A percentile compares a stretch with the other conserved stretches of the same genome.
These are phyloP conservation scores for Chytriomyces sp. DNA, from an alignment of 192 early-diverging fungal species.

Conservation along the genomic window DNA sequence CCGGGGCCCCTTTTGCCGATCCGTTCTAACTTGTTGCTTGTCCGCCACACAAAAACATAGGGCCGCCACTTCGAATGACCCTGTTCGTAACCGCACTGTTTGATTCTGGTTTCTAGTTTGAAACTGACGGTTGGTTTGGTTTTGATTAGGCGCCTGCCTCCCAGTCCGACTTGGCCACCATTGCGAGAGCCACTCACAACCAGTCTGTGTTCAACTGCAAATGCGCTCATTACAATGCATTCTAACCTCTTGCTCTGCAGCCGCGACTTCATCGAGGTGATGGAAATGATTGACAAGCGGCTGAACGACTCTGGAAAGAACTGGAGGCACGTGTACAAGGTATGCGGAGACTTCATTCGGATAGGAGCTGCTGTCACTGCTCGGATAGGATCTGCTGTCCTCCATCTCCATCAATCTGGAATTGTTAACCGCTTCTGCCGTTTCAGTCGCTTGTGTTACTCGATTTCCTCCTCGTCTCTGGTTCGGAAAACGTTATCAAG, in stretches of 20 bases:
- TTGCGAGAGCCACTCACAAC: conserved; percentile 82
- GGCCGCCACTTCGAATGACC: too few relatives aligned
- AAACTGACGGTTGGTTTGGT: too few relatives aligned
- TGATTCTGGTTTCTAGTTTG: too few relatives aligned
- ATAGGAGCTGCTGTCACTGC: too few relatives aligned
- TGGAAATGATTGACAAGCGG: conserved; percentile 98
- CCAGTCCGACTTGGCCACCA: conserved; percentile 78
- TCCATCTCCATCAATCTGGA: too few relatives aligned
- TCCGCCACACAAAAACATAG: too few relatives aligned
- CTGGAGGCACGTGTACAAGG: conserved; percentile 99
- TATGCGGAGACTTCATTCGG: conserved; percentile 33
- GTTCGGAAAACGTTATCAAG: conserved; percentile 83
- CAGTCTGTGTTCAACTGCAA: conserved; percentile 63
- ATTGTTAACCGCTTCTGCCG: not conserved
- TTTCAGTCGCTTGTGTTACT: conserved; percentile 67
- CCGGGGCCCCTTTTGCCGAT: too few relatives aligned
- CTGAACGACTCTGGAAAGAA: conserved; percentile 97
- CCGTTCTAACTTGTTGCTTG: too few relatives aligned
- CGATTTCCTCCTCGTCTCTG: conserved; percentile 82
- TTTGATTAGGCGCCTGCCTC: conserved; percentile 68
- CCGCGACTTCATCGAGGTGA: conserved; percentile 90
- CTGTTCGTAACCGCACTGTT: too few relatives aligned
- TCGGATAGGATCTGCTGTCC: too few relatives aligned
- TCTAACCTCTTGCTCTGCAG: conserved; percentile 42
- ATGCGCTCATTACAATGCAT: not conserved